phyloP scores from a whole-genome alignment of 345 rosid genomes.

The Rhodamnia rubescens region DNA sequence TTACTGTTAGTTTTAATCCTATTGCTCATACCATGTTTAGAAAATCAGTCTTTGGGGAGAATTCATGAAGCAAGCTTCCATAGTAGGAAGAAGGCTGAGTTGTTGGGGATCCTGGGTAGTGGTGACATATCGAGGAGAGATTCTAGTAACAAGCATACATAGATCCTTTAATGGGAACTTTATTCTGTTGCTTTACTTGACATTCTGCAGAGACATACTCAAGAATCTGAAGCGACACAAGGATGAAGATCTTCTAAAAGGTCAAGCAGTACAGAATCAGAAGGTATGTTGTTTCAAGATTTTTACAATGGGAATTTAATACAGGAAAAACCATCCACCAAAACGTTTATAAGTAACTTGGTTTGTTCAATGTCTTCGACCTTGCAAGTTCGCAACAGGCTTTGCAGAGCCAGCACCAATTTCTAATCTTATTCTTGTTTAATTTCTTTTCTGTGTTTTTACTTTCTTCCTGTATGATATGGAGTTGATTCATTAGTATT shows the following conservation, averaged over 20 bases:
- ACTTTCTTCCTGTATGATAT: neutral
- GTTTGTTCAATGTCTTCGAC: neutral
- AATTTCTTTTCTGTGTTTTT: neutral
- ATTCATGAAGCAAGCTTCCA: neutral
- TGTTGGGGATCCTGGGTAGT: neutral
- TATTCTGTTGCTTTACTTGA: neutral
- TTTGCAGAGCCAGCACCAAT: neutral
- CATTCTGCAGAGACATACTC: conserved; percentile 38
- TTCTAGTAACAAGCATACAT: neutral
- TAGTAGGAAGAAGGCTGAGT: neutral
- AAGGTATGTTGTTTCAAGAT: conserved; percentile 25
- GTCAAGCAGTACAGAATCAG: conserved; percentile 88
- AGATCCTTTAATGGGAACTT: neutral
- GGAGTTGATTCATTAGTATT: neutral
- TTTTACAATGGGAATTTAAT: neutral
- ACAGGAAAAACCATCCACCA: neutral
- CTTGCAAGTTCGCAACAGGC: neutral
- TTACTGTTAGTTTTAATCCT: neutral
- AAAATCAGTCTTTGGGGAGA: neutral
- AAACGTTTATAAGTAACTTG: neutral
- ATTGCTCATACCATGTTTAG: neutral
- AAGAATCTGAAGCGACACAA: conserved; percentile 65
- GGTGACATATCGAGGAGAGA: neutral
- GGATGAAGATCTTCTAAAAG: conserved; percentile 80
- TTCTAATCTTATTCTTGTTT: neutral